Conservation (phyloP, 495 filamentous ascomycete genomes). For the Trichoderma virens region DNA sequence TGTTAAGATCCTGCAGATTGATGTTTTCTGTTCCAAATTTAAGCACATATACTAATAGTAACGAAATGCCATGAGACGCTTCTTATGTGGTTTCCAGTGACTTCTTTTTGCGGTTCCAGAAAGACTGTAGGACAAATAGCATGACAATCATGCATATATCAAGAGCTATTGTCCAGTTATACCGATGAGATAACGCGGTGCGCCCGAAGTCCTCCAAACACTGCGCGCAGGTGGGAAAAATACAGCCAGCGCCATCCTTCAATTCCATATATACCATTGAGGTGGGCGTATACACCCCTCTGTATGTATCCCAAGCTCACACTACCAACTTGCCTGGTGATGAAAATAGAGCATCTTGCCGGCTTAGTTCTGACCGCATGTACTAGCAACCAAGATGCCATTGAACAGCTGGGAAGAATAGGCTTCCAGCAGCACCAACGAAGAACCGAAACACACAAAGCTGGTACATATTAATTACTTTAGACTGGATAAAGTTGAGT, state of each 20-base stretch:
- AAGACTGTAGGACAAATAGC: background rate
- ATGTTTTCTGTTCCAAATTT: background rate
- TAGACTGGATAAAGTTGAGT: conserved; percentile 49
- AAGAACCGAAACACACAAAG: conserved; percentile 60
- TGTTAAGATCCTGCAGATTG: too few relatives aligned
- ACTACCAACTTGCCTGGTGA: conserved; percentile 34
- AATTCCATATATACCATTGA: conserved; percentile 38
- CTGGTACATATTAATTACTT: conserved; percentile 34
- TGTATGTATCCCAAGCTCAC: conserved; percentile 45
- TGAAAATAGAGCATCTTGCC: conserved; percentile 45
- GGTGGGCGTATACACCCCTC: conserved; percentile 41
- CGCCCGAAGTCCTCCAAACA: background rate
- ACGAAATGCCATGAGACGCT: background rate
- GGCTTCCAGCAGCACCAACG: conserved; percentile 47
- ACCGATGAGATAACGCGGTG: background rate
- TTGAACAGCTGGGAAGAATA: conserved; percentile 49
- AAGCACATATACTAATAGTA: background rate
- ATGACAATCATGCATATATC: background rate
- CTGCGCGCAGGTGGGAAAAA: background rate
- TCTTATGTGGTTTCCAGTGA: background rate
- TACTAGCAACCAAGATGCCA: conserved; percentile 60
- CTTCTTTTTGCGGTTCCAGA: background rate
- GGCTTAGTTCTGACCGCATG: conserved; percentile 50
- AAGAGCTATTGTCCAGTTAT: background rate
- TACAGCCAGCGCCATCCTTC: conserved; percentile 54